phyloP scores from a whole-genome alignment of 495 filamentous ascomycete species.

The Daldinia loculata region DNA sequence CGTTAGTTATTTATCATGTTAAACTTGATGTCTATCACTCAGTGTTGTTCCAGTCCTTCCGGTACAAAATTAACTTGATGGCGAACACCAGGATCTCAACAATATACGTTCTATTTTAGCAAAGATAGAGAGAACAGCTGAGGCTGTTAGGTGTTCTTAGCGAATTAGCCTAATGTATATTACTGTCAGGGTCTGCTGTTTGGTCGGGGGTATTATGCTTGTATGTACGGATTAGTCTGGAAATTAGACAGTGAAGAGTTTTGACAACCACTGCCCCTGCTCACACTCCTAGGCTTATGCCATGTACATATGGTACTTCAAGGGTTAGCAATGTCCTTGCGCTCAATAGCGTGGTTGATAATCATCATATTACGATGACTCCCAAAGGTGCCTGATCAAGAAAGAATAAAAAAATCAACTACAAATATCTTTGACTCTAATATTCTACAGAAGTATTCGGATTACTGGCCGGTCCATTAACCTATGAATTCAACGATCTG shows the following conservation, averaged over 20 bases:
- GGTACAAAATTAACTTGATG: too few species aligned
- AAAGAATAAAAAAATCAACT: neutral
- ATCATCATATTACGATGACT: neutral
- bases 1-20: too few species aligned
- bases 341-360: neutral
- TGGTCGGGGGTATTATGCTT: constrained; percentile 26
- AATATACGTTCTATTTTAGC: neutral
- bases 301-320: neutral
- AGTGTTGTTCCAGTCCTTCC: too few species aligned
- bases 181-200: neutral
- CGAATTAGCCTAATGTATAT: neutral
- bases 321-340: neutral
- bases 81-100: neutral
- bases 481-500: neutral
- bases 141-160: neutral
- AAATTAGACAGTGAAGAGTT: constrained; percentile 8
- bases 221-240: too few species aligned
- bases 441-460: neutral
- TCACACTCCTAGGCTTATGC: neutral
- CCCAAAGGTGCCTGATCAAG: neutral
- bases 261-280: neutral
- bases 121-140: neutral
- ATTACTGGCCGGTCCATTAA: neutral
- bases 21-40: too few species aligned
- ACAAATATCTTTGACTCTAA: neutral